Evolutionary conservation across 2,329 filamentous ascomycete genomes (phyloP), one percentile per base, ranked within the genome.

Genomic region (Salinomyces thailandicus): DNA sequence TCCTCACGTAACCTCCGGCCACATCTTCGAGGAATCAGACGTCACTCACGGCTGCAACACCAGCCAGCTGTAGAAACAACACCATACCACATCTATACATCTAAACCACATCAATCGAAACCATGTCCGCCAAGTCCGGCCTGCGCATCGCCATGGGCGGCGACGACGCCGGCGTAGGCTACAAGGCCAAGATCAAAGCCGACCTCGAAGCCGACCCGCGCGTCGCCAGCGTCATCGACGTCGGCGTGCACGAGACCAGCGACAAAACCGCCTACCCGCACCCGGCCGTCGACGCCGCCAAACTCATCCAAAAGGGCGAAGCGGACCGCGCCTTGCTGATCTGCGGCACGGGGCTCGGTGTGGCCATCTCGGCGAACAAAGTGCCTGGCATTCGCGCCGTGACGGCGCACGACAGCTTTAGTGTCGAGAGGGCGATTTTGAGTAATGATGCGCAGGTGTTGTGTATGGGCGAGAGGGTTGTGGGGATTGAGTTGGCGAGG

Each of bases 301-400:
- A 72, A 42, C 66, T 81, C 24, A 72, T 83, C 8, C 67, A 70
- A 3, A 59, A 66, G 5, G 79, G 78, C 29, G 69, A 76, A 51
- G 80, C 74, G 35, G 85, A 93, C 62, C 79, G 85, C 36, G 85
- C 83, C 0, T 68, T 93, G 24, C 65, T 86, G 28, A 84, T 93
- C 64, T 93, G 85, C 63, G 85, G 85, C 2, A 93, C 85, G 0
- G 85, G 85, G 0, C 72, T 93, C 5, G 85, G 85, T 14, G 85
- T 93, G 5, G 85, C 85, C 50, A 93, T 93, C 56, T 67, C 75
- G n/a, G 85, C 85, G 47, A 93, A 93, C 70, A 93, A 93, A 61
- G 77, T 93, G 46, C 79, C 77, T 38, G 85, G 85, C 5, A 76
- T 93, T 43, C 70, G 85, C 16, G 85, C 85, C n/a, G 85, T 93